Conservation (phyloP, 2,329 filamentous ascomycete genomes). For the Penicillium nordicum region DNA sequence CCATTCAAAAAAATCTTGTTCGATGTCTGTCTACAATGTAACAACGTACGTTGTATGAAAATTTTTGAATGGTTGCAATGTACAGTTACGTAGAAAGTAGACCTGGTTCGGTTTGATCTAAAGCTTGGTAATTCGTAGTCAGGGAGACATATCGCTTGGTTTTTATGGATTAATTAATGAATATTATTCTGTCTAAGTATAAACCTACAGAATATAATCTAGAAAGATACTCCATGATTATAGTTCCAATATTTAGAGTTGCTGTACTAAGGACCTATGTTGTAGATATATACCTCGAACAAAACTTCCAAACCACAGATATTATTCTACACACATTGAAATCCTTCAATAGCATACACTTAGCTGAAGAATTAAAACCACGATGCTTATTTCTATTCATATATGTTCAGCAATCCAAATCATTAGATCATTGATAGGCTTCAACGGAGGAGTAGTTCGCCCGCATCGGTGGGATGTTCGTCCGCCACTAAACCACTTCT, state of each 20-base stretch:
- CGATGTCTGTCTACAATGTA: neutral
- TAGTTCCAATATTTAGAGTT: neutral
- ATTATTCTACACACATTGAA: neutral
- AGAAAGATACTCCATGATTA: neutral
- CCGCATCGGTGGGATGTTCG: neutral
- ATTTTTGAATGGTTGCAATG: neutral
- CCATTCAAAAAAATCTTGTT: no score
- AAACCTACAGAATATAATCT: neutral
- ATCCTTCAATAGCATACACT: no score
- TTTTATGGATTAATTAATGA: neutral
- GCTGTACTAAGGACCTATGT: neutral
- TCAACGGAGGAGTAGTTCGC: neutral
- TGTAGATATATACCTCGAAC: neutral
- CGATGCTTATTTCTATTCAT: neutral
- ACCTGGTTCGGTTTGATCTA: neutral
- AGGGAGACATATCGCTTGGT: neutral
- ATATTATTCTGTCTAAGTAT: neutral
- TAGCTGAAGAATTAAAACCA: neutral
- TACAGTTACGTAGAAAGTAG: neutral
- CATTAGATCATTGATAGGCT: neutral
- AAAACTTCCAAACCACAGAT: neutral
- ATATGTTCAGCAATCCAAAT: neutral
- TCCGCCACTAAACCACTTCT: neutral
- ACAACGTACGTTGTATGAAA: neutral
- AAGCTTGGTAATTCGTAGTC: neutral